A percentile compares a stretch with the other conserved stretches of the same genome.
phyloP scores from a whole-genome alignment of 805 yeast genomes.

The Saturnispora silvae region DNA sequence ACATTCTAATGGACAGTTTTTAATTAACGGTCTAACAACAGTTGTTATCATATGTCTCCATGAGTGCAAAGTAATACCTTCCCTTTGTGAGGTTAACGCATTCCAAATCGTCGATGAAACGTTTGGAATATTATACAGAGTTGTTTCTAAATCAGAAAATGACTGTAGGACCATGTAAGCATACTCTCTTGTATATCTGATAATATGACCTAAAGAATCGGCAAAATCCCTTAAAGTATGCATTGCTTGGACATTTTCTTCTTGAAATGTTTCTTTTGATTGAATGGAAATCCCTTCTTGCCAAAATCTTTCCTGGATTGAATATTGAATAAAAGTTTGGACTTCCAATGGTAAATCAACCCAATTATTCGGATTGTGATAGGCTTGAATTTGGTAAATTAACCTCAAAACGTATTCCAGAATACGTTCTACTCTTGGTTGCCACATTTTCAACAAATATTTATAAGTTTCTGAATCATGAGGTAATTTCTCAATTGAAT shows the following conservation, averaged over 20 bases:
- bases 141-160: constrained; percentile 79
- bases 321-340: constrained; percentile 80
- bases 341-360: constrained; percentile 76
- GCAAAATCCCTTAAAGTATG: constrained; percentile 93
- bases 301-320: constrained; percentile 94
- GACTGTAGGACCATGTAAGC: constrained; percentile 86
- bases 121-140: constrained; percentile 77
- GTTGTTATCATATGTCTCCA: constrained; percentile 96
- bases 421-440: constrained; percentile 85
- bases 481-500: constrained; percentile 82
- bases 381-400: constrained; percentile 83
- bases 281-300: constrained; percentile 95
- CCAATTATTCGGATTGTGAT: constrained; percentile 93
- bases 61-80: constrained; percentile 86
- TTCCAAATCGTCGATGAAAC: constrained; percentile 70
- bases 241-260: constrained; percentile 89
- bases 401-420: constrained; percentile 84
- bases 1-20: constrained; percentile 72
- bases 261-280: constrained; percentile 86
- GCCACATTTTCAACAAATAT: constrained; percentile 70
- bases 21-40: constrained; percentile 75
- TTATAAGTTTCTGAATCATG: constrained; percentile 69
- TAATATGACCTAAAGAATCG: constrained; percentile 92
- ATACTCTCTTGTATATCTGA: constrained; percentile 91
- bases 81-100: constrained; percentile 75